Percentiles rank a stretch among this genome's conserved stretches.
Evolutionary conservation across 352 stramenopile species (phyloP).

Genomic region (Phytophthora vignae): DNA sequence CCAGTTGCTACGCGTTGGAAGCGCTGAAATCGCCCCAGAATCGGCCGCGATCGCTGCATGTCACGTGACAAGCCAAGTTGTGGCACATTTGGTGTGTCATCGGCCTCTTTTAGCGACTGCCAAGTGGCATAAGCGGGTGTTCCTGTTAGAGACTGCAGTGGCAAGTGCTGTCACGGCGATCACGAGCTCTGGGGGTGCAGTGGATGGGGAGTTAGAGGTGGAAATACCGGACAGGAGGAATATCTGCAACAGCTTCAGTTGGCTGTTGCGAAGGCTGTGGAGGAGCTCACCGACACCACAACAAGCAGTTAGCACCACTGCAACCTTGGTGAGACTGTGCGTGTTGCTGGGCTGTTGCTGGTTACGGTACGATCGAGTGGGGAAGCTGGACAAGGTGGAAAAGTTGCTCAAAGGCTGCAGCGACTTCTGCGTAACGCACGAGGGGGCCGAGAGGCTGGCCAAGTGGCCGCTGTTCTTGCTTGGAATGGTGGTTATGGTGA

Average conservation of each 20-base stretch:
- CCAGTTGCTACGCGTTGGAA: conserved; percentile 20
- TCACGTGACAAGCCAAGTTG: conserved; percentile 32
- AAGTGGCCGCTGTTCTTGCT: conserved; percentile 56
- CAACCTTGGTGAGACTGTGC: conserved; percentile 30
- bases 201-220: conserved; percentile 6
- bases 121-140: conserved; percentile 35
- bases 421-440: conserved; percentile 20
- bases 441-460: conserved; percentile 2
- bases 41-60: conserved; percentile 26
- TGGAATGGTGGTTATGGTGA: conserved; percentile 45
- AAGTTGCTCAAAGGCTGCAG: conserved; percentile 38
- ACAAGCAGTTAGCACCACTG: background rate
- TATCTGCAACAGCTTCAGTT: conserved; percentile 30
- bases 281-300: background rate
- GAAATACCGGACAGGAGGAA: conserved; percentile 20
- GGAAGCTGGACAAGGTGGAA: conserved; percentile 20
- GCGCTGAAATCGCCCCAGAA: conserved; percentile 4
- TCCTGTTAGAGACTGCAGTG: conserved; percentile 36
- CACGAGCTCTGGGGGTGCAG: background rate
- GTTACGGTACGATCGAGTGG: conserved; percentile 37
- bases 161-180: conserved; percentile 17
- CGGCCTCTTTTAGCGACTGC: conserved; percentile 19
- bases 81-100: conserved; percentile 30
- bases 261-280: conserved; percentile 26
- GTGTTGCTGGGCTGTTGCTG: conserved; percentile 45